These are phyloP conservation scores for Neonectria coccinea DNA, from an alignment of 2,329 filamentous ascomycete genomes.

Conservation along the genomic window DNA sequence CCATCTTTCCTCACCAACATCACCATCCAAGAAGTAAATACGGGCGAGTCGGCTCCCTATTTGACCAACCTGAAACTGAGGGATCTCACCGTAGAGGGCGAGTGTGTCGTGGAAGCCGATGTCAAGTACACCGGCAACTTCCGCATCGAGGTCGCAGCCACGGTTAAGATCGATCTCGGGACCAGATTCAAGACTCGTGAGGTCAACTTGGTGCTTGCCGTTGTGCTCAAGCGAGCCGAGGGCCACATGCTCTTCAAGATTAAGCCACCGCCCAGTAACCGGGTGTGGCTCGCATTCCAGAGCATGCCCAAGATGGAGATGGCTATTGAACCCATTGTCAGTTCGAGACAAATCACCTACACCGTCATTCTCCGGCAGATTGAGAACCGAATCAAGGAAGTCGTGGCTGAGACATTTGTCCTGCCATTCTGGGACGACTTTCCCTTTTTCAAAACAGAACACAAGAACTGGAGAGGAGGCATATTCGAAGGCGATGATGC, in stretches of 20 bases:
- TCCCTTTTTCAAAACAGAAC: conserved; percentile 85
- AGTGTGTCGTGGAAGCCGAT: conserved; percentile 88
- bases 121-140: conserved; percentile 91
- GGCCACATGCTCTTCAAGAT: conserved; percentile 88
- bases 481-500: conserved; percentile 75
- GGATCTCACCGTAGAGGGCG: conserved; percentile 91
- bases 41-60: conserved; percentile 87
- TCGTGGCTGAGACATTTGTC: conserved; percentile 91
- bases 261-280: conserved; percentile 95
- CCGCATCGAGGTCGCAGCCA: conserved; percentile 90
- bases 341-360: conserved; percentile 94
- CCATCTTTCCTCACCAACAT: conserved; percentile 90
- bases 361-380: conserved; percentile 92
- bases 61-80: conserved; percentile 90
- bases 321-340: conserved; percentile 95
- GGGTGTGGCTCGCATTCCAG: conserved; percentile 95
- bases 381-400: conserved; percentile 93
- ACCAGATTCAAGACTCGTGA: conserved; percentile 89
- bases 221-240: conserved; percentile 85
- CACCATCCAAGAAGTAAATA: conserved; percentile 83
- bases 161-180: conserved; percentile 90
- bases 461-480: conserved; percentile 85
- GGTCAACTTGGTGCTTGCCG: conserved; percentile 88
- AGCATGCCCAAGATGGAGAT: conserved; percentile 94
- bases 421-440: conserved; percentile 96